Base-by-base conservation (phyloP, 176 grass and related monocot species). In the Urochloa ruziziensis region DNA sequence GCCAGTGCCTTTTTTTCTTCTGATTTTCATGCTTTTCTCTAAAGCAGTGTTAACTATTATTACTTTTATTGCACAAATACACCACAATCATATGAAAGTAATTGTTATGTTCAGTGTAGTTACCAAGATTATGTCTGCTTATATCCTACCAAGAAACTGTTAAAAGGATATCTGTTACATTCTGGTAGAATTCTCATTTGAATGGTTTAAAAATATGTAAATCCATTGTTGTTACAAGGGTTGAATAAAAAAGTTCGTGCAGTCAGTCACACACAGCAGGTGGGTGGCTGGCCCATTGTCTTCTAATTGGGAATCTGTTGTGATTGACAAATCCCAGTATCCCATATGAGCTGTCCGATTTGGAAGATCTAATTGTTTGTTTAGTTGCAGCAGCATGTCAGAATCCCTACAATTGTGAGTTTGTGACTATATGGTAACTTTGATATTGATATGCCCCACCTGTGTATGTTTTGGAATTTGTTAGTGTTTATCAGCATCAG, bases 21-120 rank as follows among this genome's bases (percentile, higher is more conserved):
- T 0, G 7, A 23, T 82, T 57, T 81, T 59, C 51, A 59, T 69
- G 48, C 79, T 80, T 81, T 56, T 70, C 24, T 44, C 17, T 71
- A 24, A 43, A 65, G 12, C 28, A 37, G 17, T 57, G 18, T 81
- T 82, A 30, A 10, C 25, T 60, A 60, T 28, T 12, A 27, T 3
- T 60, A 2, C 5, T 16, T 16, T 72, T 71, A 71, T 40, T 60
- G 80, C 71, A 60, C 27, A 23, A 82, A 61, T 61, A 47, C 56
- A 60, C 27, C 37, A 70, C 42, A 82, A 62, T 29, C 9, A 13
- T 10, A 4, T 60, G 3, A 30, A 34, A 47, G 27, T 82, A 57
- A 29, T 81, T 62, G 9, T 27, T 37, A 81, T 81, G 49, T 14
- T 42, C 64, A 57, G 64, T 69, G 16, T 57, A 25, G 10, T 70